phyloP scores from a whole-genome alignment of 768 basidiomycete species.

The Postia placenta region DNA sequence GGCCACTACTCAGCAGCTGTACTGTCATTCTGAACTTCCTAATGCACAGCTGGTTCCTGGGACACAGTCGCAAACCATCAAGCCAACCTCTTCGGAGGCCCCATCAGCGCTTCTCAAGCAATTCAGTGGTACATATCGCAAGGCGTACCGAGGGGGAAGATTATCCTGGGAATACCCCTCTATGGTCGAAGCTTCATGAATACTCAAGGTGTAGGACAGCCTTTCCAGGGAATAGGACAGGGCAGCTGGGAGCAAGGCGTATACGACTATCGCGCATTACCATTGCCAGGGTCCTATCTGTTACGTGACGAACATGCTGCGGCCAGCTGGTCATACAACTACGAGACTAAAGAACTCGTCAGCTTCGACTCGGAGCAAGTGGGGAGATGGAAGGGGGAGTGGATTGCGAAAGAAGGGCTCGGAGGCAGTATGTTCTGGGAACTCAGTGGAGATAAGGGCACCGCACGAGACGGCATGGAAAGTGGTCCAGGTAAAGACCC shows the following conservation, averaged over 20 bases:
- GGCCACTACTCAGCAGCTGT: no score
- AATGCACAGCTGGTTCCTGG: conserved; percentile 78
- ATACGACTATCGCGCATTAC: conserved; percentile 92
- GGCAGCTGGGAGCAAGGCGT: conserved; percentile 89
- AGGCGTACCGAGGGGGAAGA: conserved; percentile 73
- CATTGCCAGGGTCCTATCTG: conserved; percentile 63
- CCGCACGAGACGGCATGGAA: conserved; percentile 65
- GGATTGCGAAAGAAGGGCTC: conserved; percentile 68
- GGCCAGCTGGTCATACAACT: conserved; percentile 85
- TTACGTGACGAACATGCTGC: conserved; percentile 58
- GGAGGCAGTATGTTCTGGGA: conserved; percentile 97
- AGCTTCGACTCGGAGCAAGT: conserved; percentile 74
- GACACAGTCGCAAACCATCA: conserved; percentile 72
- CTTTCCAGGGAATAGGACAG: conserved; percentile 77
- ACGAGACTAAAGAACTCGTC: conserved; percentile 68
- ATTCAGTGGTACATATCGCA: conserved; percentile 64
- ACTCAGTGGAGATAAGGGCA: conserved; percentile 80
- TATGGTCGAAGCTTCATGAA: conserved; percentile 91
- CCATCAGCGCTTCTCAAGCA: conserved; percentile 56
- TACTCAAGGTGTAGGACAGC: conserved; percentile 73
- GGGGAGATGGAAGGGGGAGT: conserved; percentile 70
- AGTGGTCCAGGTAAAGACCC: conserved; percentile 67
- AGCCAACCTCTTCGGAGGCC: conserved; percentile 72
- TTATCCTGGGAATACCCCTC: conserved; percentile 87
- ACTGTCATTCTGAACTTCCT: background rate